Evolutionary conservation across 495 filamentous ascomycete genomes (phyloP), one percentile per base, ranked within the genome.

Genomic region (Apodospora peruviana): DNA sequence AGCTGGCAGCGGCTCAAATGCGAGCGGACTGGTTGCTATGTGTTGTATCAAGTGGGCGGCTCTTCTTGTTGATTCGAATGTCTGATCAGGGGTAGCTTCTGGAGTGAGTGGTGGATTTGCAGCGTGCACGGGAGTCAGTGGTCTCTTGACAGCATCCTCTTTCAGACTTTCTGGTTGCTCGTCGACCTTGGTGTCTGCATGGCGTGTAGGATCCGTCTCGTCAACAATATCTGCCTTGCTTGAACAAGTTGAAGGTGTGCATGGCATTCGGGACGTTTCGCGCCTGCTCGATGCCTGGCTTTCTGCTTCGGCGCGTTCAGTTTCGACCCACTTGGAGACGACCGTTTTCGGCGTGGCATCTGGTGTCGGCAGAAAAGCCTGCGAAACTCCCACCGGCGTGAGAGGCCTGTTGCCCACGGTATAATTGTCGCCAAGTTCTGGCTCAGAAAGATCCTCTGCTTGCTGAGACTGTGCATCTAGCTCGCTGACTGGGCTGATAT

Each of bases 71-170:
- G 12, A n/a, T 16, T 42, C 40, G 22, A n/a, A 12, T 12, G 32
- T 32, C 16, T 42, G 14, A 18, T 40, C 21, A 5, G 49, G 54
- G 3, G 54, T 57, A 2, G 43, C 54, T 1, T 52, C 50, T 4
- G 54, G 49, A 1, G 54, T 57, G 4, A 50, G 18, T 2, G 46
- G 50, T 18, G 23, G 17, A 12, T 12, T 32, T 32, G 7, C 27
- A 12, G 36, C n/a, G 5, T 14, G 36, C 8, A 29, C 17, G 8
- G 42, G 16, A 12, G 24, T 34, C 23, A 5, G 42, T 24, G 7
- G 42, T 45, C 12, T 24, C 17, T 9, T 24, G 7, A 5, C 27
- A 32, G 12, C 12, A 12, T 32, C 27, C 12, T 7, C 7, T 12
- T 12, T 32, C 27, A 32, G 5, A 5, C 5, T 32, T 12, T 35